These are phyloP conservation scores for Claviceps cyperi DNA, from an alignment of 2,329 filamentous ascomycete species.

Conservation along the genomic window DNA sequence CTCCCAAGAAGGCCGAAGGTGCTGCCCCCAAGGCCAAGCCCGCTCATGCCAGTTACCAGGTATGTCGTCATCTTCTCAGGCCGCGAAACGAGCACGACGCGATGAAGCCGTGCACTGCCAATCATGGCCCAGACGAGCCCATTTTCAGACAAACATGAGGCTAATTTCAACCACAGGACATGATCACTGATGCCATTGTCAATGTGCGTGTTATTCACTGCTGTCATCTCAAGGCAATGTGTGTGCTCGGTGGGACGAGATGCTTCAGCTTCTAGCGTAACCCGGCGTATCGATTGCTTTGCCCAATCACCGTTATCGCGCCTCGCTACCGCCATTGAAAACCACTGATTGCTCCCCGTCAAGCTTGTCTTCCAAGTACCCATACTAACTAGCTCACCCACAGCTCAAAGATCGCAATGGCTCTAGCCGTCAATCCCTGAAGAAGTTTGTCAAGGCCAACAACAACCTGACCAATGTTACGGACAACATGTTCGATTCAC, in stretches of 20 bases:
- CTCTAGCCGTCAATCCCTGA: constrained; percentile 45
- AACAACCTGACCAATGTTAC: constrained; percentile 29
- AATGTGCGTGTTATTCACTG: constrained; percentile 33
- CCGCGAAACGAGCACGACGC: too few relatives aligned
- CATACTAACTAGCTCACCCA: constrained; percentile 22
- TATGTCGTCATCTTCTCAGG: constrained; percentile 19
- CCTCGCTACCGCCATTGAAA: neutral
- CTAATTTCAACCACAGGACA: constrained; percentile 31
- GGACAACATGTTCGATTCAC: constrained; percentile 48
- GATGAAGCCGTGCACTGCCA: too few relatives aligned
- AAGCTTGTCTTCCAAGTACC: neutral
- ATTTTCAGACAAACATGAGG: neutral
- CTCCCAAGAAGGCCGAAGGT: constrained; percentile 42
- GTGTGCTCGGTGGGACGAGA: neutral
- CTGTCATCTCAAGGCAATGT: constrained; percentile 24
- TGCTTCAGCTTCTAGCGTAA: neutral
- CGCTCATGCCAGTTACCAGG: constrained; percentile 44
- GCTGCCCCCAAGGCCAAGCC: constrained; percentile 33
- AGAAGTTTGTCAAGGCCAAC: constrained; percentile 46
- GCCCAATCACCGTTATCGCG: neutral
- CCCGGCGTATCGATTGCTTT: neutral
- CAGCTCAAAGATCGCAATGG: constrained; percentile 50
- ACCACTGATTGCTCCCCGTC: neutral
- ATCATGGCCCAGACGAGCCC: too few relatives aligned
- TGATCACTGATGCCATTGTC: constrained; percentile 49